Evolutionary conservation across 2,329 filamentous ascomycete species (phyloP).

Genomic region (Epichloe amarillans): DNA sequence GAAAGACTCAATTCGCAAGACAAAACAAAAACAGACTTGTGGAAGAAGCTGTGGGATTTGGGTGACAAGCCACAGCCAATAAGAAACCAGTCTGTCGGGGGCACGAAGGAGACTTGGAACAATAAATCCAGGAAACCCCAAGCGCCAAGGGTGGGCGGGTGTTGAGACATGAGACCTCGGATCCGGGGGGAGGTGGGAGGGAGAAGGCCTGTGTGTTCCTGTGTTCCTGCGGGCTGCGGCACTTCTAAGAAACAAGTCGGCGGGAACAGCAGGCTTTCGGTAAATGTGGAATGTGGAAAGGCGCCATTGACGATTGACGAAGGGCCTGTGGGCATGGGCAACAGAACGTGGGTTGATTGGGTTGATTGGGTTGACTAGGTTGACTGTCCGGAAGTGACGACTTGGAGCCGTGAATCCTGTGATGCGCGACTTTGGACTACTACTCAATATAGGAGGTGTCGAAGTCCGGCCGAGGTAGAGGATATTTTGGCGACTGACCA

Average conservation of each 20-base stretch:
- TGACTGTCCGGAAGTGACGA: too few relatives aligned
- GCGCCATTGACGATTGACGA: too few relatives aligned
- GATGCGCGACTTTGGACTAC: too few relatives aligned
- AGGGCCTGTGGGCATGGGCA: too few relatives aligned
- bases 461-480: too few relatives aligned
- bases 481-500: too few relatives aligned
- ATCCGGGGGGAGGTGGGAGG: background rate
- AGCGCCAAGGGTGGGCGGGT: slow-evolving; percentile 4
- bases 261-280: too few relatives aligned
- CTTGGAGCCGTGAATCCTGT: too few relatives aligned
- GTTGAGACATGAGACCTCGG: slow-evolving; percentile 3
- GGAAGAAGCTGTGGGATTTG: slow-evolving; percentile 3
- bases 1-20: background rate
- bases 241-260: background rate
- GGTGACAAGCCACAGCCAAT: slow-evolving; percentile 5
- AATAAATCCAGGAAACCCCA: background rate
- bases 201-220: background rate
- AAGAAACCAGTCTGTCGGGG: background rate
- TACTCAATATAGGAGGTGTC: too few relatives aligned
- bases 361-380: too few relatives aligned
- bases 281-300: too few relatives aligned
- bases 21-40: background rate
- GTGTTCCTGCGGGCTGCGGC: background rate
- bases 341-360: too few relatives aligned
- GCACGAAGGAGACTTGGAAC: background rate